phyloP scores from a whole-genome alignment of 208 protist species.

The Leishmania lainsoni region DNA sequence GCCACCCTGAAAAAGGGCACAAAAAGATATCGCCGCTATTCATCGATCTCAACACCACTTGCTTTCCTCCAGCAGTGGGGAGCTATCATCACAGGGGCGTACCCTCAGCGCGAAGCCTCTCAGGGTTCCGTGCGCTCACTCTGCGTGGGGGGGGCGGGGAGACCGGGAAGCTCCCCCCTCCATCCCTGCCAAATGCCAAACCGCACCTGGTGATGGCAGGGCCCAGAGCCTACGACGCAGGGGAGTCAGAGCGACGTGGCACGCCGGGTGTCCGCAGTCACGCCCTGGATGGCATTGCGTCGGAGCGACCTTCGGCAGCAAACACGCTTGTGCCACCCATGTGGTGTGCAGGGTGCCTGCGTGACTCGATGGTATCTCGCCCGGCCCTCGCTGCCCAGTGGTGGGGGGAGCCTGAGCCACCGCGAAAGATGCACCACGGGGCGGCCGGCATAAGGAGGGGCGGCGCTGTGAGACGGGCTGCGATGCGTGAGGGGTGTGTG shows the following conservation, averaged over 20 bases:
- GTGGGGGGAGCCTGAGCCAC: background rate
- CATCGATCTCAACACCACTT: too few species aligned
- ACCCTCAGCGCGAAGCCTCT: background rate
- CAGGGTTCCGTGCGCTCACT: background rate
- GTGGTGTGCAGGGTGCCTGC: background rate
- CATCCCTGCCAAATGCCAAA: background rate
- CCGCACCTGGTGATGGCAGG: background rate
- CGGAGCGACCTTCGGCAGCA: background rate
- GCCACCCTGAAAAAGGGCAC: too few species aligned
- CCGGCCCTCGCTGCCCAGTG: background rate
- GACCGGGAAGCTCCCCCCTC: background rate
- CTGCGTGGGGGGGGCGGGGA: too few species aligned
- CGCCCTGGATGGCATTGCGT: background rate
- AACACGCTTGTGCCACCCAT: background rate
- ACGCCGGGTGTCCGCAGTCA: background rate
- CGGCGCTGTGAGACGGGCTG: background rate
- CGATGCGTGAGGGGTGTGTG: background rate
- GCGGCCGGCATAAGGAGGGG: background rate
- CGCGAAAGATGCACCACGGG: background rate
- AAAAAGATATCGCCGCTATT: too few species aligned
- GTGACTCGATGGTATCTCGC: background rate
- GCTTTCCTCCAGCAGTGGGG: too few species aligned
- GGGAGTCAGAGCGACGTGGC: background rate
- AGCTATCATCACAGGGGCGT: background rate
- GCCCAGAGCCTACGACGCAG: background rate